These are phyloP conservation scores for Solanum gandarillasii DNA, from an alignment of 257 asterid species.

Conservation along the genomic window DNA sequence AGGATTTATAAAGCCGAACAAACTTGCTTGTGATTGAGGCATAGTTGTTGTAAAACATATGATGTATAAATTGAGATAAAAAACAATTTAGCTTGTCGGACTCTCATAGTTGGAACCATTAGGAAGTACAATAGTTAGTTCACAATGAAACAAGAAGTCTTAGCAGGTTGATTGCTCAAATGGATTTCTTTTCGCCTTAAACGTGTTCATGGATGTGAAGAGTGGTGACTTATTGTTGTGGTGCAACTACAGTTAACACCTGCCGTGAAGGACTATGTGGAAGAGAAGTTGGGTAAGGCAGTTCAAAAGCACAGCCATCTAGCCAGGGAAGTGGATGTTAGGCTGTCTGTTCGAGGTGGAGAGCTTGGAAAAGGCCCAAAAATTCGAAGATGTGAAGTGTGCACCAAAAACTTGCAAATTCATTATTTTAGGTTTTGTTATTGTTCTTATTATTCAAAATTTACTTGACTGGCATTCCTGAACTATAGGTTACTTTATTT, in stretches of 20 bases:
- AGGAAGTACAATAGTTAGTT: not conserved
- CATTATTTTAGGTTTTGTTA: not conserved
- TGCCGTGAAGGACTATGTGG: slow-evolving; percentile 64
- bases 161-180: not conserved
- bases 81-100: not conserved
- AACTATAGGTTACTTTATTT: slow-evolving; percentile 67
- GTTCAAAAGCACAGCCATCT: slow-evolving; percentile 79
- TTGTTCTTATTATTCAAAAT: not conserved
- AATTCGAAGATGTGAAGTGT: slow-evolving; percentile 79
- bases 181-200: not conserved
- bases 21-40: not conserved
- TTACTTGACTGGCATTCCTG: not conserved
- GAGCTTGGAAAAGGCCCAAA: slow-evolving; percentile 88
- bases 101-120: not conserved
- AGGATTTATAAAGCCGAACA: not conserved
- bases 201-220: not conserved
- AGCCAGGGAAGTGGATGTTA: slow-evolving; percentile 85
- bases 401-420: not conserved
- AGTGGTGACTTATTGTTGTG: not conserved
- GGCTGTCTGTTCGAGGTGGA: slow-evolving; percentile 85
- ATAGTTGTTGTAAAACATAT: not conserved
- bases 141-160: not conserved
- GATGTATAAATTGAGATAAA: not conserved
- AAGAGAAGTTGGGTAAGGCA: slow-evolving; percentile 87
- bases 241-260: slow-evolving; percentile 44